Percentiles rank a stretch among this genome's conserved stretches.
These are phyloP conservation scores for Nymphaea colorata DNA, from an alignment of 164 flowering plant genomes.

Conservation along the genomic window DNA sequence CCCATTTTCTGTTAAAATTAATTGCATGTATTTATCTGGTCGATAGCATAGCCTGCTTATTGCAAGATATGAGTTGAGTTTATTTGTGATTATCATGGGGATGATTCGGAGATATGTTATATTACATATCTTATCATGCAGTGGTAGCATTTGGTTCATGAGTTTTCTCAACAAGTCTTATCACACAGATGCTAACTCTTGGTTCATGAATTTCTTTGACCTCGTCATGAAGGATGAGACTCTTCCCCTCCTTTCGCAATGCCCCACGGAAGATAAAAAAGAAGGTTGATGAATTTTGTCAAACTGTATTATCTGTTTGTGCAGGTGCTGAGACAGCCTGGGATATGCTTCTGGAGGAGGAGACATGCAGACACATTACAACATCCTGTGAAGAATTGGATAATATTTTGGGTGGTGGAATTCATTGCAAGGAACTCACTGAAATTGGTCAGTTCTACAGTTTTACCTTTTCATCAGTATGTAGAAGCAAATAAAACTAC, in stretches of 20 bases:
- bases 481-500: background rate
- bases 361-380: slow-evolving; percentile 38
- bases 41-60: too few species aligned
- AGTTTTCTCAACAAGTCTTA: background rate
- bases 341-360: slow-evolving; percentile 81
- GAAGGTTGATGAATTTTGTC: too few species aligned
- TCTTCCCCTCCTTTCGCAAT: too few species aligned
- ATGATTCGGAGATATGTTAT: too few species aligned
- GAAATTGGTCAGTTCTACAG: slow-evolving; percentile 62
- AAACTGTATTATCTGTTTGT: slow-evolving; percentile 2
- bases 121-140: too few species aligned
- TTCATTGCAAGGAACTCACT: slow-evolving; percentile 79
- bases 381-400: slow-evolving; percentile 80
- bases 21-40: too few species aligned
- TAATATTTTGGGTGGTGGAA: slow-evolving; percentile 83
- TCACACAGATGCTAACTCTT: background rate
- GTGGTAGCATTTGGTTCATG: too few species aligned
- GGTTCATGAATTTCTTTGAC: background rate
- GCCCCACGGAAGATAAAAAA: too few species aligned
- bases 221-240: background rate
- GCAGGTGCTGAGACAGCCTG: slow-evolving; percentile 86
- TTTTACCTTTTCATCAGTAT: background rate
- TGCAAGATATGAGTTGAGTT: too few species aligned
- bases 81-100: too few species aligned
- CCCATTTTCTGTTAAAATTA: too few species aligned